These are phyloP conservation scores for Paragyromitra xinjiangensis DNA, from an alignment of 495 filamentous ascomycete species.

Conservation along the genomic window DNA sequence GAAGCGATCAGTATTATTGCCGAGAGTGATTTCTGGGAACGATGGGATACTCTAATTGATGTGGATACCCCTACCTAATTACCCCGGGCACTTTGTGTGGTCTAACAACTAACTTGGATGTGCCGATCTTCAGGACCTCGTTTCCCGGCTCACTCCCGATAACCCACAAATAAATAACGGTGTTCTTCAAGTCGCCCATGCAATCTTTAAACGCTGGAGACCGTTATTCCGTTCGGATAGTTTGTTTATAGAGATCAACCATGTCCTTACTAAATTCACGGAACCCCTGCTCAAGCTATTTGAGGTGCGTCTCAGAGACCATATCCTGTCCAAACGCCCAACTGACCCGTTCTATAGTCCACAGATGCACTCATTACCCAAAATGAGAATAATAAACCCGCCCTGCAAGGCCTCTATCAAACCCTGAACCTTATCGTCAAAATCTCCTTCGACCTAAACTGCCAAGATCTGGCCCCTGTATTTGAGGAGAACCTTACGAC, in stretches of 20 bases:
- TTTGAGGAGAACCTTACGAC: constrained; percentile 79
- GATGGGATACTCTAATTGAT: constrained; percentile 92
- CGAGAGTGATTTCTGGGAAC: constrained; percentile 94
- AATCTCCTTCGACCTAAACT: constrained; percentile 93
- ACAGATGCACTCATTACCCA: constrained; percentile 80
- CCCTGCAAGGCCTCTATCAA: constrained; percentile 76
- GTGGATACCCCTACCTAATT: constrained; percentile 59
- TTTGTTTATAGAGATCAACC: constrained; percentile 91
- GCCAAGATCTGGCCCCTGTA: constrained; percentile 91
- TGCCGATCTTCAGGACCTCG: constrained; percentile 71
- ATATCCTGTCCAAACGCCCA: not conserved
- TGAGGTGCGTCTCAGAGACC: constrained; percentile 63
- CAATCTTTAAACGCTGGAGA: constrained; percentile 95
- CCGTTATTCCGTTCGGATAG: constrained; percentile 90
- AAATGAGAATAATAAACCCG: constrained; percentile 75
- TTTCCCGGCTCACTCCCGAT: constrained; percentile 79
- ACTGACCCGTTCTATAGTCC: constrained; percentile 41
- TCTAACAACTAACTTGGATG: constrained; percentile 12
- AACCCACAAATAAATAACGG: constrained; percentile 86
- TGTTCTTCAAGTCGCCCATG: constrained; percentile 95
- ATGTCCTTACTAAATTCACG: constrained; percentile 85
- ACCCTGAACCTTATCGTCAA: constrained; percentile 88
- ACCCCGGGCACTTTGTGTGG: not conserved
- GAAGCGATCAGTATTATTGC: constrained; percentile 97
- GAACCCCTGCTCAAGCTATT: constrained; percentile 81